Base-by-base conservation (phyloP, 2,329 filamentous ascomycete genomes). In the Aspergillus melleus region DNA sequence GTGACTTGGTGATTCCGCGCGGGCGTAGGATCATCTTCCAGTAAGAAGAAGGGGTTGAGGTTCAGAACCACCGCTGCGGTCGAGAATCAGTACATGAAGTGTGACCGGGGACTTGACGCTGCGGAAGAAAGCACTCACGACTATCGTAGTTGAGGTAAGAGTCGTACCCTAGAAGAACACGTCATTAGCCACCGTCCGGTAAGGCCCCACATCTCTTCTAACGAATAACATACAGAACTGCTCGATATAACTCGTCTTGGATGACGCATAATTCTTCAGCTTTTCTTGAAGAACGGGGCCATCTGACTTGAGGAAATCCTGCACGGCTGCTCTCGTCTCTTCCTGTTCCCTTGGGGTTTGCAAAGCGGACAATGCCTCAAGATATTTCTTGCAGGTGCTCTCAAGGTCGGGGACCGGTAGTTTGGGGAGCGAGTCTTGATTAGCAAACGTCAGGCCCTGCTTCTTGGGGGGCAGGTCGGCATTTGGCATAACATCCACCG, bases 71-170 rank as follows among this genome's bases (percentile, higher is more conserved):
- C 95, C 0, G 95, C 79, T 81, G 44, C 39, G 58, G 12, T 54
- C 20, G 12, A 19, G 49, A 12, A 57, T 67, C 29, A 69, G 64
- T 55, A 61, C 52, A 30, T 56, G 6, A 16, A 11, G 29, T 11
- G 46, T 42, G 4, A 12, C 16, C 4, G 6, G 36, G 36, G 57
- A 36, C 24, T 53, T 9, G 11, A 32, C 5, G 16, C 19, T 30
- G n/a, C 6, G 46, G 19, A 20, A 24, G 51, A 29, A 10, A 52
- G 11, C 54, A 69, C 78, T 75, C 63, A 81, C 79, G 93, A 71
- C 97, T 98, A 74, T 98, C 95, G 73, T 90, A 99, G 79, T 98
- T 98, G 64, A 99, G 83, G 73, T 98, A 99, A 30, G 95, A 98
- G 75, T 99, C 95, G 74, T 98, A 98, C 95, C 93, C 93, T 96